These are phyloP conservation scores for Takakia lepidozioides DNA, from an alignment of 225 moss, liverwort and hornwort genomes.

Conservation along the genomic window DNA sequence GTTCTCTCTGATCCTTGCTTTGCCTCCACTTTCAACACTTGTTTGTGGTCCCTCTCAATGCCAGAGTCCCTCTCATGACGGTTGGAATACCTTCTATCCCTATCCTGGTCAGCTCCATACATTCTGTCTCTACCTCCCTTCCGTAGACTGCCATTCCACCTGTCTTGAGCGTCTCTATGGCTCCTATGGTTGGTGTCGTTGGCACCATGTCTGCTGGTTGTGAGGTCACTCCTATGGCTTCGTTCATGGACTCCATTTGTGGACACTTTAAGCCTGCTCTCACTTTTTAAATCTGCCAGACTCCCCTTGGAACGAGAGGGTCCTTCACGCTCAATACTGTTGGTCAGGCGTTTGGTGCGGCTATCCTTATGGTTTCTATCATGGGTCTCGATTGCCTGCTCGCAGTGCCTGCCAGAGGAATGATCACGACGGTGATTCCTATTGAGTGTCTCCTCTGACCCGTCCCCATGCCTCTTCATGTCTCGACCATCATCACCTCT, in stretches of 20 bases:
- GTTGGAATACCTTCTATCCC: slow-evolving; percentile 21
- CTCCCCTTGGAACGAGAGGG: slow-evolving; percentile 57
- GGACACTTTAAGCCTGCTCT: slow-evolving; percentile 14
- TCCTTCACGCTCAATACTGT: slow-evolving; percentile 18
- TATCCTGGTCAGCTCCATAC: slow-evolving; percentile 20
- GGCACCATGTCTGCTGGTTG: slow-evolving; percentile 32
- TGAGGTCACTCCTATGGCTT: no score
- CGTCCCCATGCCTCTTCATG: slow-evolving; percentile 14
- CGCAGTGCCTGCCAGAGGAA: slow-evolving; percentile 7
- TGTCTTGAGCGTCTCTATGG: slow-evolving; percentile 19
- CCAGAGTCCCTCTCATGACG: slow-evolving; percentile 34
- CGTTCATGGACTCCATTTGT: slow-evolving; percentile 14
- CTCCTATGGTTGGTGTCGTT: slow-evolving; percentile 7
- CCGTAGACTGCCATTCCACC: slow-evolving; percentile 18
- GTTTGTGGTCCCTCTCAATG: slow-evolving; percentile 36
- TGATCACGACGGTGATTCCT: slow-evolving; percentile 15
- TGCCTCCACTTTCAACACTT: slow-evolving; percentile 29
- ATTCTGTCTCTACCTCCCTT: slow-evolving; percentile 27
- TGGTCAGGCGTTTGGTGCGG: slow-evolving; percentile 6
- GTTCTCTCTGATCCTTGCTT: slow-evolving; percentile 37
- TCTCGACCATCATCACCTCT: slow-evolving; percentile 22
- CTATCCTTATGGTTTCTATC: slow-evolving; percentile 1
- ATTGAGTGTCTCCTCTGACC: slow-evolving; percentile 22
- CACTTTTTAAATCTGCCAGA: slow-evolving; percentile 22
- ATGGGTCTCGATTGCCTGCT: slow-evolving; percentile 2